A percentile compares a stretch with the other conserved stretches of the same genome.
Evolutionary conservation across 139 green algal species (phyloP).

Genomic region (Haematococcus sp.): DNA sequence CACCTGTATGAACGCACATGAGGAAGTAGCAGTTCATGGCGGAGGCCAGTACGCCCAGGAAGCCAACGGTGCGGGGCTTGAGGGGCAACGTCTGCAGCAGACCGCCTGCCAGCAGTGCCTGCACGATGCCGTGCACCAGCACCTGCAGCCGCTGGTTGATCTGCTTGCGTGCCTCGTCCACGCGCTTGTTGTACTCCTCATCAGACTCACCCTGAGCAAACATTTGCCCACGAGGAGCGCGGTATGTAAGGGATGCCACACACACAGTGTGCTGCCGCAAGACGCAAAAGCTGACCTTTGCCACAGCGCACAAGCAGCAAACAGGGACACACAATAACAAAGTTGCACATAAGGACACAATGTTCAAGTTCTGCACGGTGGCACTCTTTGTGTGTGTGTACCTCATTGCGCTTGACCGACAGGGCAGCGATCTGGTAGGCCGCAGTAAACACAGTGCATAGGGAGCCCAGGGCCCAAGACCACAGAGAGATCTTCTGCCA

Average conservation of each 20-base stretch:
- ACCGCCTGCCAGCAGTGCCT: constrained; percentile 70
- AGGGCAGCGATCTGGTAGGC: constrained; percentile 21
- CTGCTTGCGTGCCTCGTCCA: constrained; percentile 52
- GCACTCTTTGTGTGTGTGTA: background rate
- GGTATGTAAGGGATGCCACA: background rate
- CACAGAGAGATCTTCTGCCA: constrained; percentile 73
- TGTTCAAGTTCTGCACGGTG: no score
- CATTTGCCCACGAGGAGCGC: no score
- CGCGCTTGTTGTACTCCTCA: constrained; percentile 57
- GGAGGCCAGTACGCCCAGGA: constrained; percentile 69
- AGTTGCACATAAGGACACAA: no score
- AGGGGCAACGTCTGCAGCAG: constrained; percentile 67
- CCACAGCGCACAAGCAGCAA: background rate
- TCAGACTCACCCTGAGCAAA: constrained; percentile 52
- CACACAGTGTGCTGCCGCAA: background rate
- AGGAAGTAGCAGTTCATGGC: constrained; percentile 92
- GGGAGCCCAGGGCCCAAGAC: constrained; percentile 58
- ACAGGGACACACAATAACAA: no score
- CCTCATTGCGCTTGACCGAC: constrained; percentile 14
- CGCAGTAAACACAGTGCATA: constrained; percentile 49
- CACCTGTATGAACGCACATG: constrained; percentile 24
- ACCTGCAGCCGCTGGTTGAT: constrained; percentile 61
- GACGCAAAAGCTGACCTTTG: background rate
- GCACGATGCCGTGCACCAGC: constrained; percentile 69
- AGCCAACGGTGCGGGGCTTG: constrained; percentile 77